Base-by-base conservation (phyloP, 768 basidiomycete genomes). In the Termitomyces sp. region DNA sequence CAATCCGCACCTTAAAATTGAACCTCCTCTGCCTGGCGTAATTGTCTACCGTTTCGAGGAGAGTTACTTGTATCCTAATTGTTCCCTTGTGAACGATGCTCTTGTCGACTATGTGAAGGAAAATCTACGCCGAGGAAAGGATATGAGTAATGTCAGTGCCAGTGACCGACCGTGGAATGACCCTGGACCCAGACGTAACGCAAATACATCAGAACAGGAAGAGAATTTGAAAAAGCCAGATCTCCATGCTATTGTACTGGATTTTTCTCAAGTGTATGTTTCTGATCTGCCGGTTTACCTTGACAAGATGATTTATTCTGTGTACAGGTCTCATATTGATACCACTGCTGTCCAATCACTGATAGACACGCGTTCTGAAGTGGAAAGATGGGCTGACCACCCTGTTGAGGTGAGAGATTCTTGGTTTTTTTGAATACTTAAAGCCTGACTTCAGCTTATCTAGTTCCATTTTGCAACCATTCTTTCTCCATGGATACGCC, bases 121-220 rank as follows among this genome's bases (percentile, higher is more conserved):
- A 55, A 78, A 86, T 64, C 92, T 88, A 65, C 80, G 85, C 32
- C 82, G 90, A 51, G 94, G 92, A 22, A 82, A 79, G 64, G 90
- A 95, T 69, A 77, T 89, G 70, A 77, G 79, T 53, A 65, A 72
- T n/a, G 75, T 92, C 60, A 80, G 72, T 56, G 71, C 83, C 46
- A 77, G 80, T 59, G 93, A 96, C 68, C 84, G 94, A 43, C 82
- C 92, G 13, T 99, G 96, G 96, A 99, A 99, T 67, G 94, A 97
- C 64, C 86, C 91, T 10, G 92, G 92, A 27, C 90, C 90, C 20
- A 64, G 69, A 50, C 75, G 78, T 18, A 76, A 78, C 14, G 74
- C 75, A 5, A 72, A 71, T 0, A 74, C 65, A 0, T 79, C 74
- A 26, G 83, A 85, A 41, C 80, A 77, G 59, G 71, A 64, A 47